phyloP scores from a whole-genome alignment of 192 early-diverging fungal genomes.

The Linnemannia hyalina region DNA sequence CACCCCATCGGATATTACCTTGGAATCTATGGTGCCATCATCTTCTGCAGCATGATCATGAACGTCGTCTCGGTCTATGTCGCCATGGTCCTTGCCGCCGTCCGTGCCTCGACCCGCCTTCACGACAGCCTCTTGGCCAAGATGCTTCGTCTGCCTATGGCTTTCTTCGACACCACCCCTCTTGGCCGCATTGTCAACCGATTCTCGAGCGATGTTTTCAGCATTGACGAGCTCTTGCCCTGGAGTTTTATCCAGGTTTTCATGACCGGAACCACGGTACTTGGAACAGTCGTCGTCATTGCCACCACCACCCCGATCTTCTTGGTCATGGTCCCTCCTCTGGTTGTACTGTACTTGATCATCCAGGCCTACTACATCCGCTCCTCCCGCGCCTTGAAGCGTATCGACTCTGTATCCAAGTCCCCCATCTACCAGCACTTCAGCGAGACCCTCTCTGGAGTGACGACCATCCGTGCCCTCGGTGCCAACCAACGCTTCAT shows the following conservation, averaged over 20 bases:
- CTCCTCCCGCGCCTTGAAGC: constrained; percentile 84
- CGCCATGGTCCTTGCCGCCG: constrained; percentile 52
- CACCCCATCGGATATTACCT: constrained; percentile 34
- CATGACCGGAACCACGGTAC: constrained; percentile 50
- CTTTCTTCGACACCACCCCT: constrained; percentile 77
- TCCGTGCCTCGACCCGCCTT: constrained; percentile 71
- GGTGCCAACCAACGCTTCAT: constrained; percentile 62
- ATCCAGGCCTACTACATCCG: constrained; percentile 76
- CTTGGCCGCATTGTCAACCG: constrained; percentile 82
- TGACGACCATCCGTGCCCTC: constrained; percentile 79
- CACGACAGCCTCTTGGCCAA: constrained; percentile 76
- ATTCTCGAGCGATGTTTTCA: constrained; percentile 90
- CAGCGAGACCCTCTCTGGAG: constrained; percentile 74
- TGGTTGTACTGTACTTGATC: constrained; percentile 61
- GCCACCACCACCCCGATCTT: constrained; percentile 60
- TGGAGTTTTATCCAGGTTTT: constrained; percentile 64
- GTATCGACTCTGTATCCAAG: constrained; percentile 84
- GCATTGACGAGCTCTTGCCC: constrained; percentile 80
- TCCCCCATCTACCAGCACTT: constrained; percentile 86
- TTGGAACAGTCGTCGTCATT: constrained; percentile 62
- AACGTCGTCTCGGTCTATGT: constrained; percentile 30
- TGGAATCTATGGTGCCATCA: constrained; percentile 37
- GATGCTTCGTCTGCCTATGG: constrained; percentile 73
- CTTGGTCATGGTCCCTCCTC: constrained; percentile 64
- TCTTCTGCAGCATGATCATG: constrained; percentile 33